Conservation (phyloP, 2,329 filamentous ascomycete species). For the Mariannaea elegans region DNA sequence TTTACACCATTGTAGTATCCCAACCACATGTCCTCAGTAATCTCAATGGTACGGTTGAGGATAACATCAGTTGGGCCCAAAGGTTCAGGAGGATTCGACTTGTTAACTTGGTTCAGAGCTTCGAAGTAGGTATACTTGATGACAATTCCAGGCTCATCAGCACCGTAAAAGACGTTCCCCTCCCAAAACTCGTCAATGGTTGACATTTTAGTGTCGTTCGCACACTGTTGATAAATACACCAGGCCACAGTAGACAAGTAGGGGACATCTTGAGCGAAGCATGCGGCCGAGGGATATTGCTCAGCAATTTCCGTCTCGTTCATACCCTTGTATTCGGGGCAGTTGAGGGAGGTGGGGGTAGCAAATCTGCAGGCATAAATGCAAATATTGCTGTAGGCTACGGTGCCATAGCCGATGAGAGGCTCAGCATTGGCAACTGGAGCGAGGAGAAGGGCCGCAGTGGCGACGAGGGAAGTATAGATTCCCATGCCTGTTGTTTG, state of each 20-base stretch:
- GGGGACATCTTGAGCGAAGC: slow-evolving; percentile 21
- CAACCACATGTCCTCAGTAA: slow-evolving; percentile 13
- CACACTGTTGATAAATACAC: slow-evolving; percentile 28
- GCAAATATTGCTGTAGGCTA: slow-evolving; percentile 18
- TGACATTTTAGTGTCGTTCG: not conserved
- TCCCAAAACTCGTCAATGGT: slow-evolving; percentile 32
- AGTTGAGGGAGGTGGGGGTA: slow-evolving; percentile 25
- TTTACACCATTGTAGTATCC: slow-evolving; percentile 24
- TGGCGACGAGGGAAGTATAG: not conserved
- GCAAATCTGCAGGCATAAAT: slow-evolving; percentile 28
- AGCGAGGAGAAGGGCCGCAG: not conserved
- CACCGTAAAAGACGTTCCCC: slow-evolving; percentile 22
- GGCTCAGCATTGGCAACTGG: slow-evolving; percentile 8
- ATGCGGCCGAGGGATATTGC: slow-evolving; percentile 24
- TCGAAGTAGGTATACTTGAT: slow-evolving; percentile 25
- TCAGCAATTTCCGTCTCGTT: slow-evolving; percentile 26
- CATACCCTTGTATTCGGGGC: slow-evolving; percentile 34
- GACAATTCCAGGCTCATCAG: slow-evolving; percentile 1
- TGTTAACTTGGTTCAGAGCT: slow-evolving; percentile 25
- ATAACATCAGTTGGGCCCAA: not conserved
- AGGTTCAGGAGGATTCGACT: slow-evolving; percentile 5
- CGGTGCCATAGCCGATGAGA: slow-evolving; percentile 32
- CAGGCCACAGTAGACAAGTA: slow-evolving; percentile 36
- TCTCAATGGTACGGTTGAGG: slow-evolving; percentile 28
- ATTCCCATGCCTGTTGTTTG: slow-evolving; percentile 13